Evolutionary conservation across 129 eudicot genomes (phyloP).

Genomic region (Chrysanthemum seticuspe): DNA sequence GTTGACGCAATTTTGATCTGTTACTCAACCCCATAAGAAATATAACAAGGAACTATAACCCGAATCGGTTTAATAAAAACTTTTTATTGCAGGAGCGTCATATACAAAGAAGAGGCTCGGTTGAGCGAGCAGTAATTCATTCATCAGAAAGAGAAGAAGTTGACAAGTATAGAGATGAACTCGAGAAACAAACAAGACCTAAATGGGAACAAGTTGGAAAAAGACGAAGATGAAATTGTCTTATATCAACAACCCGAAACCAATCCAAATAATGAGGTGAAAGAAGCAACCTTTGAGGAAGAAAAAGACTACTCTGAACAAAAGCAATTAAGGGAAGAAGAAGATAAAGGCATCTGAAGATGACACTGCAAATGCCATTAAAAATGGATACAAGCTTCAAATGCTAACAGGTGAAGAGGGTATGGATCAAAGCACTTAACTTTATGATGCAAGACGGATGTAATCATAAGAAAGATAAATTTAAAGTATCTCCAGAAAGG

Average conservation of each 20-base stretch:
- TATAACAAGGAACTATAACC: background rate
- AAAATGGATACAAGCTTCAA: conserved; percentile 47
- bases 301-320: conserved; percentile 38
- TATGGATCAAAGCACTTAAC: conserved; percentile 29
- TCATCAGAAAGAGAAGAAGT: conserved; percentile 85
- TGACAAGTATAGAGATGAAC: conserved; percentile 66
- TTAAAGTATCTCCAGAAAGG: conserved; percentile 57
- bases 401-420: conserved; percentile 49
- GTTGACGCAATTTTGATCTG: no score
- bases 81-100: conserved; percentile 69
- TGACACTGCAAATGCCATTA: conserved; percentile 8
- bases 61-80: background rate
- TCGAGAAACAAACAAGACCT: conserved; percentile 63
- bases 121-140: conserved; percentile 76
- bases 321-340: conserved; percentile 90
- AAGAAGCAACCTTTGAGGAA: conserved; percentile 21
- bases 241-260: conserved; percentile 43
- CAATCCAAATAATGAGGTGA: conserved; percentile 3
- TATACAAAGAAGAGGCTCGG: conserved; percentile 88
- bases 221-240: conserved; percentile 49
- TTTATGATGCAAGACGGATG: conserved; percentile 42
- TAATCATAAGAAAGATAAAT: conserved; percentile 62
- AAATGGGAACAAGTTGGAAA: conserved; percentile 71
- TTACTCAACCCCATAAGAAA: no score
- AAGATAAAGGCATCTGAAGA: conserved; percentile 54